These are phyloP conservation scores for Calonectria naviculata DNA, from an alignment of 2,329 filamentous ascomycete genomes.

Conservation along the genomic window DNA sequence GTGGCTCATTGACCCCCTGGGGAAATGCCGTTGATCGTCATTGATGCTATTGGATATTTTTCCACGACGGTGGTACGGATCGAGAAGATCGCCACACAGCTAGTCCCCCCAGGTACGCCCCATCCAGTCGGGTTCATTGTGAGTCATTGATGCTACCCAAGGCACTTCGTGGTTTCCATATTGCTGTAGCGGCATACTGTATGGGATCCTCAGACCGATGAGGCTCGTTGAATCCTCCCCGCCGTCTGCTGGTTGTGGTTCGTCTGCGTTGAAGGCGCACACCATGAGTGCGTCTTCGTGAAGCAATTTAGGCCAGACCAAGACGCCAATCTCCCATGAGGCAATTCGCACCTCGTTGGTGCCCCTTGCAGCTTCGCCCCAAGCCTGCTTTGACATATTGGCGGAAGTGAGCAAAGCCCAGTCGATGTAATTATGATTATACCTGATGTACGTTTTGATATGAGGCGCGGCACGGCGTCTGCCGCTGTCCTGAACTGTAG, in stretches of 20 bases:
- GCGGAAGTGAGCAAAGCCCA: conserved; percentile 93
- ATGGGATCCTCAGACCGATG: conserved; percentile 84
- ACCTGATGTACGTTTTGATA: conserved; percentile 89
- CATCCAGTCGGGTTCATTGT: conserved; percentile 72
- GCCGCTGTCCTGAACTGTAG: conserved; percentile 60
- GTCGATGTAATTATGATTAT: conserved; percentile 68
- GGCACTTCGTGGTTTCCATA: conserved; percentile 75
- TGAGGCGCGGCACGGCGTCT: conserved; percentile 82
- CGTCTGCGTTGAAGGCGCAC: conserved; percentile 73
- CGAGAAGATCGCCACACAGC: conserved; percentile 2
- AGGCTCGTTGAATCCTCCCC: conserved; percentile 47
- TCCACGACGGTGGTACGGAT: not conserved
- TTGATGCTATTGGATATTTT: not conserved
- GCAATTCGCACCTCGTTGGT: conserved; percentile 75
- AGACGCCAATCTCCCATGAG: conserved; percentile 86
- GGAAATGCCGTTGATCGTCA: not conserved
- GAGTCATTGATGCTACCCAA: conserved; percentile 76
- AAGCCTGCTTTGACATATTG: conserved; percentile 91
- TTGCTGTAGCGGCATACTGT: conserved; percentile 77
- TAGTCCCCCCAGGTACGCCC: conserved; percentile 53
- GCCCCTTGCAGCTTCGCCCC: conserved; percentile 74
- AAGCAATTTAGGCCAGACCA: conserved; percentile 80
- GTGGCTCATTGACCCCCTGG: not conserved
- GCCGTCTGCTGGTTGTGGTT: conserved; percentile 48
- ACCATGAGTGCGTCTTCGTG: conserved; percentile 69